Percentiles rank a stretch among this genome's conserved stretches.
Conservation (phyloP, 169 alveolate genomes). For the Plasmodium reichenowi region DNA sequence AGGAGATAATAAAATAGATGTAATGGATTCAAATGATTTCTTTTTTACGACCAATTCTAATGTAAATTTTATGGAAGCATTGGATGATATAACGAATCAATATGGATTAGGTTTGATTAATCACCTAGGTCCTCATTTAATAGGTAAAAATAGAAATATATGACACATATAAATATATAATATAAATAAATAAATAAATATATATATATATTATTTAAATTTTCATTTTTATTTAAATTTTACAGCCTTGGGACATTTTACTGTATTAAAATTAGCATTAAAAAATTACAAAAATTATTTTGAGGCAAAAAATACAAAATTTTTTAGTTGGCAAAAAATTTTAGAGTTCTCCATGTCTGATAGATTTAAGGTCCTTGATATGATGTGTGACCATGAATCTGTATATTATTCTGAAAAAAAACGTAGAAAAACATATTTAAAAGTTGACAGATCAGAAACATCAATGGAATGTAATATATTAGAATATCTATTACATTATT, state of each 20-base stretch:
- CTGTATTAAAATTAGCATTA: conserved; percentile 15
- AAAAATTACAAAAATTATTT: conserved; percentile 22
- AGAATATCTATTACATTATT: conserved; percentile 46
- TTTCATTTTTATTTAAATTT: neutral
- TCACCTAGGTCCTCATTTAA: conserved; percentile 16
- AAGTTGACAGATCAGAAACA: neutral
- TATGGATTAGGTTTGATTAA: neutral
- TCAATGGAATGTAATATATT: conserved; percentile 42
- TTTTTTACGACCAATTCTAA: conserved; percentile 1
- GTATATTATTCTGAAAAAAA: neutral
- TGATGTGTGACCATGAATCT: conserved; percentile 32
- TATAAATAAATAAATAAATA: too few species aligned
- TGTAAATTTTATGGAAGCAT: neutral
- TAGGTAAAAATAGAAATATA: neutral
- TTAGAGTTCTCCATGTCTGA: conserved; percentile 18
- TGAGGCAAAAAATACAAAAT: neutral
- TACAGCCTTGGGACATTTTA: conserved; percentile 47
- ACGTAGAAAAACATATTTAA: conserved; percentile 46
- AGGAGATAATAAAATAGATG: neutral
- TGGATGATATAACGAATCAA: conserved; percentile 18
- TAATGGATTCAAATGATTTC: conserved; percentile 5
- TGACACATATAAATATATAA: too few species aligned
- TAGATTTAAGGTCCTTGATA: conserved; percentile 33
- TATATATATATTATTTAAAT: too few species aligned
- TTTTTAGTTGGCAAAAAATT: conserved; percentile 62